Percentiles rank a stretch among this genome's conserved stretches.
Conservation (phyloP, 257 asterid genomes). For the Nicotiana benthamiana region DNA sequence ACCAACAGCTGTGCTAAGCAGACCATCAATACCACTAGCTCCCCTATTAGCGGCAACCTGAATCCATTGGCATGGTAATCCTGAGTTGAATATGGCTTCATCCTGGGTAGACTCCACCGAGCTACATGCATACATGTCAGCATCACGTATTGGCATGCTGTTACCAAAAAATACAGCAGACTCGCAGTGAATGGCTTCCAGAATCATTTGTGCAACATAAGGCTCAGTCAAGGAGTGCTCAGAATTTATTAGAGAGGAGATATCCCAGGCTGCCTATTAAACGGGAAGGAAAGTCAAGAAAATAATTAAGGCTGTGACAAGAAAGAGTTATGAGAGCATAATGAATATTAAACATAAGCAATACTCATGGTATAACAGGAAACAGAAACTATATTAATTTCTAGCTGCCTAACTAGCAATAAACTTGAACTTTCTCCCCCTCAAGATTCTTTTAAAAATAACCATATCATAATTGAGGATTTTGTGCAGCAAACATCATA, state of each 20-base stretch:
- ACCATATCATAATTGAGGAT: neutral
- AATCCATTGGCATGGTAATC: conserved; percentile 65
- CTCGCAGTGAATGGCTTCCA: conserved; percentile 56
- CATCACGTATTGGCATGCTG: conserved; percentile 98
- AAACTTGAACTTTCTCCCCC: neutral
- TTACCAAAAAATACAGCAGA: conserved; percentile 88
- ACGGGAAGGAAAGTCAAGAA: conserved; percentile 9
- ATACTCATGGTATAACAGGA: neutral
- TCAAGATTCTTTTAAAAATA: neutral
- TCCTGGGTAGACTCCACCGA: conserved; percentile 42
- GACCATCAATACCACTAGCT: conserved; percentile 97
- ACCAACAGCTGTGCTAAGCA: conserved; percentile 90
- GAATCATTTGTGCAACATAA: conserved; percentile 62
- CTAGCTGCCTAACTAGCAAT: neutral
- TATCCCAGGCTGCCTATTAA: conserved; percentile 74
- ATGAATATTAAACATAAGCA: neutral
- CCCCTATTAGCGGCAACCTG: conserved; percentile 88
- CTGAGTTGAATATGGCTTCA: conserved; percentile 39
- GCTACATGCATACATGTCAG: conserved; percentile 78
- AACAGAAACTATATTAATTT: neutral
- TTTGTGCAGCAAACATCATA: neutral
- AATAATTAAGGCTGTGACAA: conserved; percentile 1
- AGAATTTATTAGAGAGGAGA: conserved; percentile 53
- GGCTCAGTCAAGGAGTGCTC: conserved; percentile 88
- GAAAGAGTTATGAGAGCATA: neutral